phyloP scores from a whole-genome alignment of 2,329 filamentous ascomycete genomes.

The Ophiostoma ips region DNA sequence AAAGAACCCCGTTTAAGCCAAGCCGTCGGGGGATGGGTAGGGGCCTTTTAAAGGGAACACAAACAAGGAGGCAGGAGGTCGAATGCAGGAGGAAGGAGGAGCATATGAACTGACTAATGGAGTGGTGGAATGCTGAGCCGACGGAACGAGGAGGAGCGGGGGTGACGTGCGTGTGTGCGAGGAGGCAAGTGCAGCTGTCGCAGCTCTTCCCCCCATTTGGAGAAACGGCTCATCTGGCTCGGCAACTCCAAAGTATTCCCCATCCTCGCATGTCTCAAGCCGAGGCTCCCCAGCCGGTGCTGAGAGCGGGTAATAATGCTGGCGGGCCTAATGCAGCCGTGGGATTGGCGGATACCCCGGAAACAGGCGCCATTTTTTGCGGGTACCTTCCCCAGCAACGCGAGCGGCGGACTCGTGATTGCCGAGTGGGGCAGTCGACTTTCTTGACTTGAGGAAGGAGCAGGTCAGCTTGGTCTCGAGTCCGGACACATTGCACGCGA shows the following conservation, averaged over 20 bases:
- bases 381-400: constrained; percentile 11
- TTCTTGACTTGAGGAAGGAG: background rate
- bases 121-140: background rate
- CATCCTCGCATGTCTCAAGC: constrained; percentile 9
- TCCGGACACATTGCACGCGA: background rate
- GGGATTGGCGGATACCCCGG: constrained; percentile 10
- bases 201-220: constrained; percentile 2
- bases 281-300: constrained; percentile 8
- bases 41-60: background rate
- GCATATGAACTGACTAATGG: background rate
- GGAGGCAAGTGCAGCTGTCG: background rate
- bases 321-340: background rate
- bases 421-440: constrained; percentile 10
- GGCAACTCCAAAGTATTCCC: constrained; percentile 4
- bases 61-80: background rate
- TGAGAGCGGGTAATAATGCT: background rate
- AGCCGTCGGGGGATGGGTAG: background rate
- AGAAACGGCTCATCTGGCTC: constrained; percentile 2
- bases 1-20: constrained; percentile 1
- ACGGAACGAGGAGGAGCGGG: background rate
- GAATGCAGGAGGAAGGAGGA: background rate
- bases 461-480: background rate
- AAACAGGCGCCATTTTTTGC: background rate
- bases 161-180: too few relatives aligned
- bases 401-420: constrained; percentile 10